Percentiles rank a stretch among this genome's conserved stretches.
These are phyloP conservation scores for Globisporangium spinosum DNA, from an alignment of 352 stramenopile genomes.

Conservation along the genomic window DNA sequence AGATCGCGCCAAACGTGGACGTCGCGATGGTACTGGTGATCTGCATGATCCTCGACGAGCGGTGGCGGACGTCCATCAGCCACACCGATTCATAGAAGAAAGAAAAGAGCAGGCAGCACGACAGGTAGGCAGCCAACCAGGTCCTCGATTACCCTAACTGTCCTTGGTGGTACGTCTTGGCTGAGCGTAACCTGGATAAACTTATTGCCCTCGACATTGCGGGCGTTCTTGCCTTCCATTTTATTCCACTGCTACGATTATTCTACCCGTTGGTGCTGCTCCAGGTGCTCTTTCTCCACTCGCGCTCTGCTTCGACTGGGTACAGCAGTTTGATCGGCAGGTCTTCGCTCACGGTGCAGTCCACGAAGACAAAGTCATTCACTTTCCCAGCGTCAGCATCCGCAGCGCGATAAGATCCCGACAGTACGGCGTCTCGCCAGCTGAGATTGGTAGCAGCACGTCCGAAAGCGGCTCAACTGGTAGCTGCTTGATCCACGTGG, in stretches of 20 bases:
- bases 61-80: slow-evolving; percentile 1
- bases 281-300: background rate
- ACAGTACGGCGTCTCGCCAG: slow-evolving; percentile 5
- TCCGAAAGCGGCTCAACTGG: background rate
- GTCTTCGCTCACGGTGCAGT: background rate
- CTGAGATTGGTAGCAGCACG: slow-evolving; percentile 3
- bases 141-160: background rate
- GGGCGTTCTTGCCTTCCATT: background rate
- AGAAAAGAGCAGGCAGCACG: background rate
- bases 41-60: slow-evolving; percentile 21
- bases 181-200: background rate
- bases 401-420: background rate
- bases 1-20: slow-evolving; percentile 17
- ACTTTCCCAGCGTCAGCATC: background rate
- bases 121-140: background rate
- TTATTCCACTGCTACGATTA: background rate
- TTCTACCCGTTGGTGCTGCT: background rate
- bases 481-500: background rate
- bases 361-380: background rate
- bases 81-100: background rate
- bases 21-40: slow-evolving; percentile 19
- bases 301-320: slow-evolving; percentile 1
- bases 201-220: background rate
- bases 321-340: slow-evolving; percentile 5
- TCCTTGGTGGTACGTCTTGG: background rate